Base-by-base conservation (phyloP, 495 filamentous ascomycete species). In the Glonium stellatum region DNA sequence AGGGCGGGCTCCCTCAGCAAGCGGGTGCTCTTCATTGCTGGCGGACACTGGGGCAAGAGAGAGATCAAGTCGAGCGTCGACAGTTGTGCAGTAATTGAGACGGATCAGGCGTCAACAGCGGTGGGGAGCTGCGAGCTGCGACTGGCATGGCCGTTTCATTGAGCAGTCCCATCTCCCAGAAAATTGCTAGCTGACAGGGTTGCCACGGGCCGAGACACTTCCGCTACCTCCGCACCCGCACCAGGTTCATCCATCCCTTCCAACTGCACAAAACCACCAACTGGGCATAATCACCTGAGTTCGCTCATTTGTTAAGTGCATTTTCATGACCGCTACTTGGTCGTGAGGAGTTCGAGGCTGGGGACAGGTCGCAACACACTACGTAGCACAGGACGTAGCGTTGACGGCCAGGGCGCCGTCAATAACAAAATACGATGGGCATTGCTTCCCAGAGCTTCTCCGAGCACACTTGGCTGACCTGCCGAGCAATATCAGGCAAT, bases 191-290 rank as follows among this genome's bases (percentile, higher is more conserved):
- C 13, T 11, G 39, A 44, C 39, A 44, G 39, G 39, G 39, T 3
- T 44, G 13, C 18, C 39, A 18, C 39, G 39, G 39, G 39, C 39
- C 39, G 39, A 44, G 39, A 44, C 39, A 44, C 13, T 18, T 44
- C 39, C 39, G 39, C 18, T 39, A 44, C 39, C 12, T 44, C 8
- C 36, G 8, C 8, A 39, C 8, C 36, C 10, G 39, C 39, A 44
- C 18, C 39, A 44, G 48, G 48, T 6, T 25, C 48, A 51, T 15
- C 48, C 48, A 18, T 27, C 8, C 48, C 39, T 23, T 22, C 6
- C 23, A 51, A 25, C 48, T 51, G 48, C 48, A 51, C 21, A 31
- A 51, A 27, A 51, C 11, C 13, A 51, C 48, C 48, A 51, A 51
- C 48, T 51, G 9, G 48, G 48, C 15, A 51, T 51, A 23, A 44